phyloP scores from a whole-genome alignment of 129 eudicot species.

The Artemisia argyi region DNA sequence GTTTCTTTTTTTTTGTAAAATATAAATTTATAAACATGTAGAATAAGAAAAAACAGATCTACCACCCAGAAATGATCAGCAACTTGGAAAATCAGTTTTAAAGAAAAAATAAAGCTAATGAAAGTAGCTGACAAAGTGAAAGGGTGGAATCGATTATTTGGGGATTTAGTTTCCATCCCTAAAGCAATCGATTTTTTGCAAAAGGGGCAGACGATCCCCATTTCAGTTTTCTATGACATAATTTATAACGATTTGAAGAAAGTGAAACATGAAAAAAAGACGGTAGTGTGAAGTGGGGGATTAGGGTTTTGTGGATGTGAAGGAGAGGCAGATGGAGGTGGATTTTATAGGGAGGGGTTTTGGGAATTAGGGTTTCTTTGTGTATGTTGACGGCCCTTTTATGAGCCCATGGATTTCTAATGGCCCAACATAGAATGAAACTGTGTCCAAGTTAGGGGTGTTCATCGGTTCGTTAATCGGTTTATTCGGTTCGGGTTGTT shows the following conservation, averaged over 20 bases:
- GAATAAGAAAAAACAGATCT: not conserved
- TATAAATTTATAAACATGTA: not conserved
- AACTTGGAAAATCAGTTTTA: not conserved
- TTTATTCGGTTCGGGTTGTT: too few relatives aligned
- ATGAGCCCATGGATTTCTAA: too few relatives aligned
- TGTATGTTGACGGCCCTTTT: too few relatives aligned
- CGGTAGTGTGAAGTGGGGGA: not conserved
- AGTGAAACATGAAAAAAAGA: too few relatives aligned
- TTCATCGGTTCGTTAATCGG: too few relatives aligned
- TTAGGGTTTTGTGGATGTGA: too few relatives aligned
- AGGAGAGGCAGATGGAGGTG: too few relatives aligned
- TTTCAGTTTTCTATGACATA: not conserved
- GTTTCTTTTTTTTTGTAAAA: not conserved
- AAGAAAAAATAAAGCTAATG: not conserved
- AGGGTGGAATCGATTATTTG: slow-evolving; percentile 24
- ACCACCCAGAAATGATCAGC: slow-evolving; percentile 39
- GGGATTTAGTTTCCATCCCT: slow-evolving; percentile 30
- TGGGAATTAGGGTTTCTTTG: too few relatives aligned
- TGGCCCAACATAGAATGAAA: too few relatives aligned
- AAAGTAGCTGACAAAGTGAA: slow-evolving; percentile 41
- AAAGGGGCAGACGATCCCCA: slow-evolving; percentile 47
- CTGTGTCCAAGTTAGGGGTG: too few relatives aligned
- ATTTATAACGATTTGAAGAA: not conserved
- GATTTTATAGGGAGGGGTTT: too few relatives aligned
- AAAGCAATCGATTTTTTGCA: slow-evolving; percentile 29